Evolutionary conservation across 2,329 filamentous ascomycete species (phyloP).

Genomic region (Zasmidium cellare): DNA sequence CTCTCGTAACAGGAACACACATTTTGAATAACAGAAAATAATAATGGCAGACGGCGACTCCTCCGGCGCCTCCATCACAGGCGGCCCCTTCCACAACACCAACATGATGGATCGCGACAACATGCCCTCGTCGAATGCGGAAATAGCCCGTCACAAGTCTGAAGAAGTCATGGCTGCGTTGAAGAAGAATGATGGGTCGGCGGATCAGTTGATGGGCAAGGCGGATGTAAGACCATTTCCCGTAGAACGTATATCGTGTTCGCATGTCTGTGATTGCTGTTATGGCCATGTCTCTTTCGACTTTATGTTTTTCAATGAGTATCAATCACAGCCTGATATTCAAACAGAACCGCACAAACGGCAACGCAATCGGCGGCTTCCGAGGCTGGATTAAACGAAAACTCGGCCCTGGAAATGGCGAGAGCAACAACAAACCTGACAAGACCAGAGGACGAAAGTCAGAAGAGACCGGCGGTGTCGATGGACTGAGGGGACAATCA

Average conservation of each 20-base stretch:
- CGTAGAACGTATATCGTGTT: background rate
- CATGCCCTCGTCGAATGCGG: constrained; percentile 28
- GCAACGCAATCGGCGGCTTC: background rate
- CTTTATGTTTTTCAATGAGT: too few species aligned
- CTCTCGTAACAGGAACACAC: too few species aligned
- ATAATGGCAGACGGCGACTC: background rate
- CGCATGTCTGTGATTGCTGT: background rate
- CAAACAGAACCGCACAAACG: background rate
- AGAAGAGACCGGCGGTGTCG: background rate
- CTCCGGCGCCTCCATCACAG: background rate
- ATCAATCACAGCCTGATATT: background rate
- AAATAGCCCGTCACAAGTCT: constrained; percentile 22
- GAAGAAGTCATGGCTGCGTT: constrained; percentile 29
- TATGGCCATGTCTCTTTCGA: too few species aligned
- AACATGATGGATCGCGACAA: constrained; percentile 22
- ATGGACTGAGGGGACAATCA: background rate
- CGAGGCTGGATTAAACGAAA: background rate
- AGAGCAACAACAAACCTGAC: background rate
- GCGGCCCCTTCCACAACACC: constrained; percentile 6
- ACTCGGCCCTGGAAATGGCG: constrained; percentile 2
- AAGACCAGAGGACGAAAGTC: background rate
- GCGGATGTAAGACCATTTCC: background rate
- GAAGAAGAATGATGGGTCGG: constrained; percentile 24
- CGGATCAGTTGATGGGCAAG: constrained; percentile 24
- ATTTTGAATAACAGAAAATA: too few species aligned